Base-by-base conservation (phyloP, 1,139 yeast genomes). In the Debaryomyces coudertii region DNA sequence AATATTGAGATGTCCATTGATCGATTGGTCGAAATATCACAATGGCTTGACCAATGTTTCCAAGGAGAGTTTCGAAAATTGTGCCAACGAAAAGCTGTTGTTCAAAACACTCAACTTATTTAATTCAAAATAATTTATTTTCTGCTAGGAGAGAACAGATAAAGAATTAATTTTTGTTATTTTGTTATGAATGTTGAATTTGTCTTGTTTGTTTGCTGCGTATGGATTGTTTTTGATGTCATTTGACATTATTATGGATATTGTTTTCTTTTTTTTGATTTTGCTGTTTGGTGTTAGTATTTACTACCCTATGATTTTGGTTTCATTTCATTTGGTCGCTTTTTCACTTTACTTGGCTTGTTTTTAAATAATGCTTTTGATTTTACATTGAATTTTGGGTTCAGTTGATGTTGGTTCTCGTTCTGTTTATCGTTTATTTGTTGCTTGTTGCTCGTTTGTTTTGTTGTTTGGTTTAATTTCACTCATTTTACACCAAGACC, bases 21-120 rank as follows among this genome's bases (percentile, higher is more conserved):
- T 75, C 9, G 66, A 72, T 47, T 73, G 78, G 76, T 54, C 66
- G 9, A 65, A 65, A 46, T 71, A 71, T 52, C 58, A 53, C 38
- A 44, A 46, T 34, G 51, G 53, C 34, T 50, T 63, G 30, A 43
- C 47, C 6, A 45, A 49, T 41, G 51, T 55, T 28, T 40, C 51
- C 20, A 46, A 42, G 34, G 53, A 51, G 46, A 43, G 43, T 40
- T 52, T 55, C 40, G 50, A 49, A n/a, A 30, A 31, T 33, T 45
- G 50, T 16, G 42, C 30, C 22, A 36, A 40, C 28, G 61, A 60
- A 16, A 53, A 56, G 43, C 61, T 66, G 15, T 47, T 66, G 45
- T 66, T 65, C 49, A 64, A 60, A 47, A 59, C 68, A 5, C 56
- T 66, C 44, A 60, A 62, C 44, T 55, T 66, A 44, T 66, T 66